Evolutionary conservation across 2,329 filamentous ascomycete genomes (phyloP).

Genomic region (Scedosporium boydii): DNA sequence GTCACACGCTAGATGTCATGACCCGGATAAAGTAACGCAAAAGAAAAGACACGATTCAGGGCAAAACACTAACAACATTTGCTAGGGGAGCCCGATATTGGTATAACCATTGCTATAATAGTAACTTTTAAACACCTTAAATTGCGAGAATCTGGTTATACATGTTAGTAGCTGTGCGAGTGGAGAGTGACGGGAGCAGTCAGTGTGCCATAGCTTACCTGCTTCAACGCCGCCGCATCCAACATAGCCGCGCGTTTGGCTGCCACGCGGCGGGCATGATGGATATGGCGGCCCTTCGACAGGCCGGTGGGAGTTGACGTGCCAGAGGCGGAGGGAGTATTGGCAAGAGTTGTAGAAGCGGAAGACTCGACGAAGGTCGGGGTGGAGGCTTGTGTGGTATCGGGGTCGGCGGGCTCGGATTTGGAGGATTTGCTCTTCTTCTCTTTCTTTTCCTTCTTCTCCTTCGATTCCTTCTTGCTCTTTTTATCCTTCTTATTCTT

Average conservation of each 20-base stretch:
- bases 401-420: not conserved
- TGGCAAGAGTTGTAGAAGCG: not conserved
- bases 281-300: not conserved
- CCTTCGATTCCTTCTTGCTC: slow-evolving; percentile 3
- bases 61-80: no score
- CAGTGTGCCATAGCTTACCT: not conserved
- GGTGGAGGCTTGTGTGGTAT: not conserved
- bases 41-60: no score
- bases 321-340: not conserved
- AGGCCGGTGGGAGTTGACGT: not conserved
- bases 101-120: no score
- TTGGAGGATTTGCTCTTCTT: slow-evolving; percentile 4
- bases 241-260: slow-evolving; percentile 3
- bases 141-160: slow-evolving; percentile 1
- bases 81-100: no score
- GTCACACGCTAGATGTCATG: no score
- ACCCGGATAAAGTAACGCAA: no score
- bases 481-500: slow-evolving; percentile 6
- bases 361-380: not conserved
- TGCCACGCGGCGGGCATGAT: slow-evolving; percentile 2
- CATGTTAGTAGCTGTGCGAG: not conserved
- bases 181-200: not conserved
- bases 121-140: not conserved
- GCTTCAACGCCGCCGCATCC: slow-evolving; percentile 2
- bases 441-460: slow-evolving; percentile 4